Percentiles rank a stretch among this genome's conserved stretches.
Evolutionary conservation across 2,329 filamentous ascomycete species (phyloP).

Genomic region (Hypoxylon sp.): DNA sequence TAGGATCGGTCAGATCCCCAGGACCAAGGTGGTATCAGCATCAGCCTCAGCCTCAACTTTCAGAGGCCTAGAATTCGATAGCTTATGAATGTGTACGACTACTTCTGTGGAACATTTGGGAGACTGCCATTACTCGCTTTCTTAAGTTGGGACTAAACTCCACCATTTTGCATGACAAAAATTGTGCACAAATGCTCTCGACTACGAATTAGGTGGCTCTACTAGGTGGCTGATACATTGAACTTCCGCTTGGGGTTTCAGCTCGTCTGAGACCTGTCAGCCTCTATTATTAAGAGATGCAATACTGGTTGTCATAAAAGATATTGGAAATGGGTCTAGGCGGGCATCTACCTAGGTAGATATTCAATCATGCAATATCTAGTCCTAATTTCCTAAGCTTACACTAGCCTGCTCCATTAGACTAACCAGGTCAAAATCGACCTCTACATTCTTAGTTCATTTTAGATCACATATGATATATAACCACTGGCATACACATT

Average conservation of each 20-base stretch:
- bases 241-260: no score
- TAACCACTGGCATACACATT: not conserved
- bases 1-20: not conserved
- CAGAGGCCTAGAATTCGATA: not conserved
- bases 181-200: not conserved
- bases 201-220: not conserved
- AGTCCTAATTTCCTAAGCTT: not conserved
- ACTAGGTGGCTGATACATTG: no score
- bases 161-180: not conserved
- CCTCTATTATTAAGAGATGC: not conserved
- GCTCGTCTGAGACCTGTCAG: not conserved
- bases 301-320: not conserved
- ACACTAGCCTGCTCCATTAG: not conserved
- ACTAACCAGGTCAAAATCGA: not conserved
- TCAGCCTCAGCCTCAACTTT: slow-evolving; percentile 1
- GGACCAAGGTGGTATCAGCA: not conserved
- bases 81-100: not conserved
- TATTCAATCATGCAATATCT: not conserved
- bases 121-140: not conserved
- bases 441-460: not conserved
- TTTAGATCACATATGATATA: not conserved
- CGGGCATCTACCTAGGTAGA: not conserved
- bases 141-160: not conserved
- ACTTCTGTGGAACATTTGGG: not conserved
- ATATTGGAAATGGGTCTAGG: not conserved